Conservation (phyloP, 2,329 filamentous ascomycete species). For the Colletotrichum tanaceti region DNA sequence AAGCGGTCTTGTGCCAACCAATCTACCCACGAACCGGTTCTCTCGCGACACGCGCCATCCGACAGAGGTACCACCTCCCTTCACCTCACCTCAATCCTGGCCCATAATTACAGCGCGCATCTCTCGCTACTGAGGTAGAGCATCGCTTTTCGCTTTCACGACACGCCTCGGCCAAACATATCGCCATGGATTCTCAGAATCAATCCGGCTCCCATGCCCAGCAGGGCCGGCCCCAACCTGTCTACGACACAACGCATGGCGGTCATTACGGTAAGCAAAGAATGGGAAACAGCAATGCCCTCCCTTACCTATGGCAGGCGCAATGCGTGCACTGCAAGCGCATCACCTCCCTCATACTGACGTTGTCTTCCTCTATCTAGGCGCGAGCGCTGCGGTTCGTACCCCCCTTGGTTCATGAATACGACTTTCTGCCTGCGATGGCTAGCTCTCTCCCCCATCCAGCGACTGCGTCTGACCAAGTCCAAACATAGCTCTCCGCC, state of each 20-base stretch:
- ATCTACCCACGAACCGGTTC: conserved; percentile 1
- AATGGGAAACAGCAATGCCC: conserved; percentile 11
- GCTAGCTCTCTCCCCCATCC: conserved; percentile 5
- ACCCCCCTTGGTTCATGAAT: not conserved
- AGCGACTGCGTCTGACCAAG: conserved; percentile 10
- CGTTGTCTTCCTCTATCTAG: conserved; percentile 53
- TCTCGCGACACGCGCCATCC: not conserved
- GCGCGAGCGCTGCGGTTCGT: conserved; percentile 76
- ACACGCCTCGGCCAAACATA: conserved; percentile 28
- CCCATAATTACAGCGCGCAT: conserved; percentile 9
- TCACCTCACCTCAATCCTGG: not conserved
- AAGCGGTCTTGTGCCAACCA: not conserved
- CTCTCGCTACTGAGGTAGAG: not conserved
- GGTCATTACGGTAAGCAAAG: conserved; percentile 78
- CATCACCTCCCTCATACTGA: conserved; percentile 34
- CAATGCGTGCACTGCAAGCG: not conserved
- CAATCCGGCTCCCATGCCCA: conserved; percentile 50
- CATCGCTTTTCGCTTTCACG: not conserved
- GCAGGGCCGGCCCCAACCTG: conserved; percentile 69
- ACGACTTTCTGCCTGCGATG: not conserved
- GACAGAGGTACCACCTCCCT: not conserved
- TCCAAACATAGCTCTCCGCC: conserved; percentile 77
- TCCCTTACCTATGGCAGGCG: conserved; percentile 1
- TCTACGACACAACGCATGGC: conserved; percentile 79
- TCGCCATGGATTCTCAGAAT: conserved; percentile 55